Conservation (phyloP, 192 early-diverging fungal genomes). For the Gigaspora rosea region DNA sequence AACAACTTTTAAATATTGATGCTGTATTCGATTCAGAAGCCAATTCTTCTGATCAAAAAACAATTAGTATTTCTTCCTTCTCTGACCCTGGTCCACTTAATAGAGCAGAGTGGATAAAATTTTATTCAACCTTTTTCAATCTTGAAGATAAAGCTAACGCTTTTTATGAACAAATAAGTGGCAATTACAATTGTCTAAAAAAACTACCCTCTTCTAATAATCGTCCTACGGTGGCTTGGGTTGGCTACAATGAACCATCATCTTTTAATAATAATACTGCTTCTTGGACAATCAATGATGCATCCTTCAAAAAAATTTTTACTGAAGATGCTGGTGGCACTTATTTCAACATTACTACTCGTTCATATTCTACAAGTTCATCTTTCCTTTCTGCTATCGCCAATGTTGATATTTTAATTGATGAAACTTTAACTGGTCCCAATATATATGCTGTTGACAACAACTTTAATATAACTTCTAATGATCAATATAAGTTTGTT, state of each 20-base stretch:
- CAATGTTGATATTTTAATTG: conserved; percentile 67
- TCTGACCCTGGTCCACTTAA: conserved; percentile 52
- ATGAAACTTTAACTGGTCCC: conserved; percentile 63
- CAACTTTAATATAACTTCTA: conserved; percentile 55
- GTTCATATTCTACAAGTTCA: conserved; percentile 40
- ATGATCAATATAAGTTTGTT: conserved; percentile 61
- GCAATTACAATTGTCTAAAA: conserved; percentile 63
- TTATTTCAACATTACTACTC: conserved; percentile 49
- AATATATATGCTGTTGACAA: conserved; percentile 52
- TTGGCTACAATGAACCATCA: conserved; percentile 56
- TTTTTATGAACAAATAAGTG: conserved; percentile 46
- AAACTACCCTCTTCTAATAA: conserved; percentile 34
- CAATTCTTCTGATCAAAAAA: conserved; percentile 48
- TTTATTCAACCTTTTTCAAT: conserved; percentile 70
- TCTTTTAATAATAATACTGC: conserved; percentile 70
- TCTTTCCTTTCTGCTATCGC: conserved; percentile 56
- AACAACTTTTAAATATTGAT: conserved; percentile 52
- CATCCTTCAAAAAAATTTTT: conserved; percentile 61
- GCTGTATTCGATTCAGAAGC: conserved; percentile 47
- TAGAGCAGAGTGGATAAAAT: conserved; percentile 61
- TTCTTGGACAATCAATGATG: conserved; percentile 59
- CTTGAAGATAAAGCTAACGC: conserved; percentile 53
- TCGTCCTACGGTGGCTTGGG: conserved; percentile 66
- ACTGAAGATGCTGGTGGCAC: conserved; percentile 68
- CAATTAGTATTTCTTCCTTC: conserved; percentile 50